phyloP scores from a whole-genome alignment of 257 asterid species.

The Przewalskia tangutica region DNA sequence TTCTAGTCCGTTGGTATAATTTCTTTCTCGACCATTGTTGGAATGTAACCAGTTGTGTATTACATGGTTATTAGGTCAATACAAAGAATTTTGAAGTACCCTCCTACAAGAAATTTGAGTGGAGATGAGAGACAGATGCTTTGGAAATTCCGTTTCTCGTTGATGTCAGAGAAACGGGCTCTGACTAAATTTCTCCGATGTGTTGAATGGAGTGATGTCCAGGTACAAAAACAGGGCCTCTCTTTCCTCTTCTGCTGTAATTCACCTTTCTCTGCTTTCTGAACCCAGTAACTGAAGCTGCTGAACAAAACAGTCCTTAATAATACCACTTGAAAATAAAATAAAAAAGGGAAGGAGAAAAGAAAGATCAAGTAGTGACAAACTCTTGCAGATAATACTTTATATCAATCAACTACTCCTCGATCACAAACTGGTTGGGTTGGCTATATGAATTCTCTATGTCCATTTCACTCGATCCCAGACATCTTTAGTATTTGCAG shows the following conservation, averaged over 20 bases:
- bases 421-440: not conserved
- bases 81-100: constrained; percentile 81
- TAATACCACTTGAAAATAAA: not conserved
- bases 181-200: constrained; percentile 84
- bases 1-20: not conserved
- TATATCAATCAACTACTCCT: not conserved
- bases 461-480: not conserved
- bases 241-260: constrained; percentile 3
- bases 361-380: not conserved
- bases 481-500: not conserved
- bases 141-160: constrained; percentile 94
- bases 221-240: constrained; percentile 32
- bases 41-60: constrained; percentile 13
- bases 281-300: not conserved
- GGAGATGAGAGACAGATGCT: constrained; percentile 97
- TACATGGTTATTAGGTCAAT: constrained; percentile 58
- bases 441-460: not conserved
- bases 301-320: not conserved
- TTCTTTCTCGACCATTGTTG: not conserved
- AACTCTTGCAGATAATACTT: not conserved
- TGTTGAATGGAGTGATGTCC: constrained; percentile 99
- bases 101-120: constrained; percentile 92
- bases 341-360: not conserved
- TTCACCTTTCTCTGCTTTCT: not conserved
- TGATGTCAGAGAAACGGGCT: constrained; percentile 95